These are phyloP conservation scores for Magnolia officinalis DNA, from an alignment of 164 flowering plant genomes.

Conservation along the genomic window DNA sequence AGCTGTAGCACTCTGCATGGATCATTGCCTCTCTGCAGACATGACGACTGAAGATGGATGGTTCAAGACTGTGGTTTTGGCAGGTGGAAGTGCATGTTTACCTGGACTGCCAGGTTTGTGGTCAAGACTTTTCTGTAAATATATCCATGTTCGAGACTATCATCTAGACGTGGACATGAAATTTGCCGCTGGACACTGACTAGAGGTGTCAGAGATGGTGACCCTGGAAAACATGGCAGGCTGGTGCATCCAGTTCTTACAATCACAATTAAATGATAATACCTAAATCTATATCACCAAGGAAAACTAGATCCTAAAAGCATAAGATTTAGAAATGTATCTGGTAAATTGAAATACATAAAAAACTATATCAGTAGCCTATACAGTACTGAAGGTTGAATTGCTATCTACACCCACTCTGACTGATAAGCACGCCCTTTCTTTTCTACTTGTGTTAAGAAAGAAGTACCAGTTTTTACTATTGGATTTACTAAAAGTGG, in stretches of 20 bases:
- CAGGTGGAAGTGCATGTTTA: slow-evolving; percentile 88
- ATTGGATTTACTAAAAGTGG: not conserved
- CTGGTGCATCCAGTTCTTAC: not conserved
- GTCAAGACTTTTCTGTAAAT: not conserved
- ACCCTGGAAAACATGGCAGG: not conserved
- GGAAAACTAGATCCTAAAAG: not conserved
- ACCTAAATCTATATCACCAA: not conserved
- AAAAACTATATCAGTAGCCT: not conserved
- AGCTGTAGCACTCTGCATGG: slow-evolving; percentile 92
- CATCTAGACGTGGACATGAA: not conserved
- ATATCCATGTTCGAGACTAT: not conserved
- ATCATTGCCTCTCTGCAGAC: slow-evolving; percentile 73
- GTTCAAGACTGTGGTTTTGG: slow-evolving; percentile 86
- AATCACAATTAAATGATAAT: not conserved
- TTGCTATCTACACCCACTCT: not conserved
- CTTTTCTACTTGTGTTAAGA: no score
- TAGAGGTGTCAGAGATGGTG: not conserved
- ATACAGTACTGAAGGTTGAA: not conserved
- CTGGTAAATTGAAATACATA: not conserved
- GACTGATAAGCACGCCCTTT: not conserved
- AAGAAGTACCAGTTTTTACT: not conserved
- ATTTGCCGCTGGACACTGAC: not conserved
- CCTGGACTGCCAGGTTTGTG: slow-evolving; percentile 85
- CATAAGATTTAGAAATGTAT: no score
- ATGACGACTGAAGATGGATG: slow-evolving; percentile 59